Evolutionary conservation across 495 filamentous ascomycete genomes (phyloP).

Genomic region (Podospora anserina): DNA sequence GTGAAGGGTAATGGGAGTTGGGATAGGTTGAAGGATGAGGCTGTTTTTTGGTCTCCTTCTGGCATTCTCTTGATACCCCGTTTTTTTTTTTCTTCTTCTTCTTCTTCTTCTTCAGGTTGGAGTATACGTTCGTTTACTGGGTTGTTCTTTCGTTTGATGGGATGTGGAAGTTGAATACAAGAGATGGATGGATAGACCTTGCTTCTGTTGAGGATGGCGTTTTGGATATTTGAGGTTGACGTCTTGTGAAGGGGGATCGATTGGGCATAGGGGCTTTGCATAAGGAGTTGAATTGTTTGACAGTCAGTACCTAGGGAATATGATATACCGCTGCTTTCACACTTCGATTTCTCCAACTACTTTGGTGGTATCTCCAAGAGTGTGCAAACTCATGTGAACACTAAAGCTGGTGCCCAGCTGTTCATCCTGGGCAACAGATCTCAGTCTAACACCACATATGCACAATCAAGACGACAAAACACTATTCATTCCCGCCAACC

Average conservation of each 20-base stretch:
- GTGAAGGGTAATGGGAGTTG: background rate
- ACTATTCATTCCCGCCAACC: too few relatives aligned
- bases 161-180: background rate
- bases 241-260: background rate
- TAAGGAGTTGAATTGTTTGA: background rate
- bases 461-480: too few relatives aligned
- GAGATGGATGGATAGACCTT: background rate
- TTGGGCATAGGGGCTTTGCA: background rate
- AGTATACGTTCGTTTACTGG: background rate
- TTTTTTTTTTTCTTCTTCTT: background rate
- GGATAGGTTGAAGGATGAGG: background rate
- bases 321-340: background rate
- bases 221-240: background rate
- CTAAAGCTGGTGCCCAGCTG: too few relatives aligned
- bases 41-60: background rate
- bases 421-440: too few relatives aligned
- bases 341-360: too few relatives aligned
- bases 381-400: too few relatives aligned
- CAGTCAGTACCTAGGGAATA: background rate
- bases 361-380: too few relatives aligned
- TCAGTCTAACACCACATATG: too few relatives aligned
- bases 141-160: background rate
- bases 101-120: background rate
- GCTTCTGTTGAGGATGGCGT: background rate
- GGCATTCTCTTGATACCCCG: conserved; percentile 21